These are phyloP conservation scores for Ceratocystis cubensis DNA, from an alignment of 2,329 filamentous ascomycete genomes.

Conservation along the genomic window DNA sequence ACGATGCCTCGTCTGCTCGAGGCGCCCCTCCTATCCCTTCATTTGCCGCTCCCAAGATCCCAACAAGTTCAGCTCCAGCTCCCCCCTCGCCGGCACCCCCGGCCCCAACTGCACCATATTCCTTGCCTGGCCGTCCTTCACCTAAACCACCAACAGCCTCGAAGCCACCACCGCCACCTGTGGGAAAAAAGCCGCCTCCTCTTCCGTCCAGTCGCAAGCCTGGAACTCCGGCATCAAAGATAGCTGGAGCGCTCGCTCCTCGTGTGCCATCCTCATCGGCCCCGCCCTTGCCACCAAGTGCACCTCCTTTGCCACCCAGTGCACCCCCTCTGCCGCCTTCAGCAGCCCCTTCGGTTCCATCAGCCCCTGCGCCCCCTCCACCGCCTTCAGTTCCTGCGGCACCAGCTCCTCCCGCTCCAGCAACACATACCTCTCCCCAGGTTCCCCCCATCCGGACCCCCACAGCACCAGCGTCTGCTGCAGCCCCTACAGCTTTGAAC, in stretches of 20 bases:
- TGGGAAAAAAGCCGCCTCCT: conserved; percentile 62
- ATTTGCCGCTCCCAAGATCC: conserved; percentile 45
- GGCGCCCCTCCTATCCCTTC: conserved; percentile 38
- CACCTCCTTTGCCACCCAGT: conserved; percentile 33
- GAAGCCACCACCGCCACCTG: conserved; percentile 61
- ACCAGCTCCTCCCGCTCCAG: neutral
- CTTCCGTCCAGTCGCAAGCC: conserved; percentile 36
- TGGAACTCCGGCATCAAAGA: conserved; percentile 38
- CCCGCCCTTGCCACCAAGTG: conserved; percentile 32
- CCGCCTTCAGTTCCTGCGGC: conserved; percentile 29
- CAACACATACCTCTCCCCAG: conserved; percentile 26
- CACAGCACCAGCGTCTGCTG: neutral
- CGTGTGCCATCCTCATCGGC: conserved; percentile 30
- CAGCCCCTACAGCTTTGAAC: conserved; percentile 10
- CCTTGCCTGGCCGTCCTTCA: conserved; percentile 26
- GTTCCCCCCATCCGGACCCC: conserved; percentile 8
- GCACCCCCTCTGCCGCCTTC: conserved; percentile 29
- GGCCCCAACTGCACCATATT: conserved; percentile 56
- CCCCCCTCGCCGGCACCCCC: conserved; percentile 42
- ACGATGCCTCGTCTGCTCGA: conserved; percentile 3
- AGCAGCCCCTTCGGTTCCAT: conserved; percentile 32
- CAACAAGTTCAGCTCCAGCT: conserved; percentile 38
- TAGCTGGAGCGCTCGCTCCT: conserved; percentile 29
- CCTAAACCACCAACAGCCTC: conserved; percentile 41
- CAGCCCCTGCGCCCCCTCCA: conserved; percentile 27